Conservation (phyloP, 176 grass and related monocot species). For the Ampelocalamus luodianensis region DNA sequence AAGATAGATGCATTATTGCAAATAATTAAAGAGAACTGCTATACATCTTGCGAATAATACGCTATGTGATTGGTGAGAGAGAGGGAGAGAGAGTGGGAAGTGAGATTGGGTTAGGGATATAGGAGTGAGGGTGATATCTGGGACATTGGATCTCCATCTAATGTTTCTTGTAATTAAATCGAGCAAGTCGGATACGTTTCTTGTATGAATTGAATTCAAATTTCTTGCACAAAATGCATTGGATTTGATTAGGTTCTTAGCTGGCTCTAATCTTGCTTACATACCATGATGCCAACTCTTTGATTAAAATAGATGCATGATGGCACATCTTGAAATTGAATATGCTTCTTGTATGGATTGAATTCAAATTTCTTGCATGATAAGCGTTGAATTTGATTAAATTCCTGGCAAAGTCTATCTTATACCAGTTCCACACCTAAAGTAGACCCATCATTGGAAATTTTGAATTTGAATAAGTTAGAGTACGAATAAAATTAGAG, state of each 20-base stretch:
- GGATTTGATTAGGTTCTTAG: background rate
- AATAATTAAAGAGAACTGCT: no score
- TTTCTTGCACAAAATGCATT: background rate
- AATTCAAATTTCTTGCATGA: slow-evolving; percentile 3
- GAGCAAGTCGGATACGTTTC: background rate
- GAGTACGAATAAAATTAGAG: background rate
- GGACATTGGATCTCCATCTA: no score
- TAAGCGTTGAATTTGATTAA: background rate
- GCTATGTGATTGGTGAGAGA: no score
- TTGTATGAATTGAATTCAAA: slow-evolving; percentile 21
- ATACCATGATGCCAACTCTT: background rate
- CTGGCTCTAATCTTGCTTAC: background rate
- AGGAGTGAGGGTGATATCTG: no score
- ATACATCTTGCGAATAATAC: no score
- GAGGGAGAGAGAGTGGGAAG: no score
- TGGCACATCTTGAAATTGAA: slow-evolving; percentile 5
- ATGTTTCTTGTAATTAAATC: background rate
- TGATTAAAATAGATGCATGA: slow-evolving; percentile 19
- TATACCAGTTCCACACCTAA: background rate
- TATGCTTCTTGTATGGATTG: background rate
- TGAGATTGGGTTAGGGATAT: no score
- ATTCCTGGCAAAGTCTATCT: background rate
- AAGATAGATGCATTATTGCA: background rate
- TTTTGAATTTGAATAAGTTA: background rate
- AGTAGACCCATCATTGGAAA: background rate